Conservation (phyloP, 495 filamentous ascomycete species). For the Podospora conica region DNA sequence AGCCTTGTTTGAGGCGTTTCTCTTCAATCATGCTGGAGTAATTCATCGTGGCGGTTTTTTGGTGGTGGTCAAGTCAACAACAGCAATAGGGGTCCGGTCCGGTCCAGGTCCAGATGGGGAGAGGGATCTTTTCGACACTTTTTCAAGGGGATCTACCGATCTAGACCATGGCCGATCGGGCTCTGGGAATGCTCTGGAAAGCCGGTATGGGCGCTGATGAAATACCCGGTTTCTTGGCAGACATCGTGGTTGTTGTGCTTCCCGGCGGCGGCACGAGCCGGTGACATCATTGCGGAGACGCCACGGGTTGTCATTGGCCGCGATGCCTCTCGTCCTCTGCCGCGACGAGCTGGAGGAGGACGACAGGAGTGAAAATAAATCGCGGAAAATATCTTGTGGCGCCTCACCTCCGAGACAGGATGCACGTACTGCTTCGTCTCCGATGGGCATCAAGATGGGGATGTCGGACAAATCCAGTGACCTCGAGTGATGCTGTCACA, state of each 20-base stretch:
- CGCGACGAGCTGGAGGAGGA: not conserved
- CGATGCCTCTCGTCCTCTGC: not conserved
- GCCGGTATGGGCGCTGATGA: not conserved
- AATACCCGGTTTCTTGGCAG: not conserved
- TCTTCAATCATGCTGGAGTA: constrained; percentile 55
- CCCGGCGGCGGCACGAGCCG: not conserved
- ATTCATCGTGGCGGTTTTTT: no score
- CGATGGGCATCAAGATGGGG: no score
- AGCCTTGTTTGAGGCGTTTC: constrained; percentile 29
- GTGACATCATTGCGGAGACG: not conserved
- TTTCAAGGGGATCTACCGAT: not conserved
- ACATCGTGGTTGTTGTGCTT: no score
- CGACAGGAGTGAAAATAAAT: not conserved
- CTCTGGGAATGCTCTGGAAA: not conserved
- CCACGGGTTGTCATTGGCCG: not conserved
- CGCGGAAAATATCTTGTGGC: not conserved
- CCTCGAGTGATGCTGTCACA: no score
- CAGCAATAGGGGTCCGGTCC: not conserved
- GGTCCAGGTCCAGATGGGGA: no score
- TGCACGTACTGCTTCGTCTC: not conserved
- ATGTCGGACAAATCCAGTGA: not conserved
- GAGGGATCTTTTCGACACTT: no score
- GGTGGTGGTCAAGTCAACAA: not conserved
- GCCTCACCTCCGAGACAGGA: not conserved
- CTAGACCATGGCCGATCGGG: not conserved